Evolutionary conservation across 2,329 filamentous ascomycete genomes (phyloP).

Genomic region (Stachybotrys chlorohalonatus): DNA sequence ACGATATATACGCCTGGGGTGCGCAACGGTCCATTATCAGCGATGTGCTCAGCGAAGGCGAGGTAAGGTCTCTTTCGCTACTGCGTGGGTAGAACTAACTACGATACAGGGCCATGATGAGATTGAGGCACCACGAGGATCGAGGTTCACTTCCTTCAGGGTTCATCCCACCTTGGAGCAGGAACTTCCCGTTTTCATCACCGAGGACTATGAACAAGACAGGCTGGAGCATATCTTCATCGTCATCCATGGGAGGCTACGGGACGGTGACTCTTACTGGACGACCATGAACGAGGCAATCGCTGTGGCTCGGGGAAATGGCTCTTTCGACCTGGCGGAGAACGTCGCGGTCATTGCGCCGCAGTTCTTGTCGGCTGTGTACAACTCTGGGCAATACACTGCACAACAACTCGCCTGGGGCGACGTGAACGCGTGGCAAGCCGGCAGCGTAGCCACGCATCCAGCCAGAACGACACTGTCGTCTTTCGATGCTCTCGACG

Average conservation of each 20-base stretch:
- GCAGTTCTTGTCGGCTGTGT: constrained; percentile 4
- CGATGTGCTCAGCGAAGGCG: not conserved
- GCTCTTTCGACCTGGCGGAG: not conserved
- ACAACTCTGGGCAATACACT: constrained; percentile 4
- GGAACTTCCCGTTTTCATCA: not conserved
- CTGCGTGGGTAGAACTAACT: not conserved
- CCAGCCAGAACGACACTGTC: constrained; percentile 1
- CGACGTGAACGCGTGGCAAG: constrained; percentile 5
- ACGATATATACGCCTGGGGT: not conserved
- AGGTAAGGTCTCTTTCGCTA: not conserved
- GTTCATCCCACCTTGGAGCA: not conserved
- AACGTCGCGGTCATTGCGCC: constrained; percentile 2
- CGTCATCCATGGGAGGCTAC: constrained; percentile 4
- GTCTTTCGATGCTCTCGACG: constrained; percentile 5
- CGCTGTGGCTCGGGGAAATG: not conserved
- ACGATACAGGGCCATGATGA: not conserved
- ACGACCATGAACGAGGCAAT: constrained; percentile 1
- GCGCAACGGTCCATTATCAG: not conserved
- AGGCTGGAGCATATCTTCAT: not conserved
- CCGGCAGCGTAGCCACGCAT: constrained; percentile 2
- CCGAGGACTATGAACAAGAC: not conserved
- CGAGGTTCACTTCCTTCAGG: not conserved
- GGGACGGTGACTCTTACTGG: constrained; percentile 5
- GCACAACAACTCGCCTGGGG: constrained; percentile 5
- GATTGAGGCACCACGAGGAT: not conserved